Base-by-base conservation (phyloP, 1,139 yeast species). In the Zygotorulaspora mrakii region DNA sequence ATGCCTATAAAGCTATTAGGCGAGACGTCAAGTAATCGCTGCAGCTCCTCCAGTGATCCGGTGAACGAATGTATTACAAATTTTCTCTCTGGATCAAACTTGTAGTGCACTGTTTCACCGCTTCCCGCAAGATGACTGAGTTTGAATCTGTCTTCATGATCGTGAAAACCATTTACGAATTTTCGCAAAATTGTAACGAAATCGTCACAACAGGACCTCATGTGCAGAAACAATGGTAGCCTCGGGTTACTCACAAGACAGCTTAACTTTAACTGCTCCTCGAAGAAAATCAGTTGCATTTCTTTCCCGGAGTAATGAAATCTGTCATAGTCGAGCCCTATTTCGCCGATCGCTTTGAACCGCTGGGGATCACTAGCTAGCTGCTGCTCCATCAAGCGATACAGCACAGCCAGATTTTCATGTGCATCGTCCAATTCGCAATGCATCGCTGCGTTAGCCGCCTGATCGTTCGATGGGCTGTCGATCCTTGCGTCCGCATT, bases 11-110 rank as follows among this genome's bases (percentile, higher is more conserved):
- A 83, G 40, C 87, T 74, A 33, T 61, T 57, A 8, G 50, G 44
- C 4, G 62, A 57, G 11, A 57, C 27, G 3, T 39, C 37, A 16
- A 85, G 61, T 18, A 87, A 54, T 38, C 68, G 68, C 17, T 61
- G 45, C 59, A 74, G 56, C 47, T 88, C 96, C 7, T 69, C 74
- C n/a, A 64, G 49, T 0, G 89, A 69, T 2, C 96, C 99, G 0
- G 98, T 89, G 61, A 89, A 91, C 1, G 97, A 88, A 61, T 94
- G 99, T 1, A 91, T 94, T 3, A 91, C 94, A 5, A 89, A 57
- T 33, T 53, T 57, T 26, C 59, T 51, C 5, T 46, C 39, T 1
- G 53, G 40, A 23, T 47, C 40, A 27, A 62, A 59, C 35, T 53
- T 52, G 43, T 59, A 59, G 31, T 24, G 35, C 3, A 57, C 86